Evolutionary conservation across 2,329 filamentous ascomycete genomes (phyloP), one percentile per base, ranked within the genome.

Genomic region (Geoglossum cookeanum): DNA sequence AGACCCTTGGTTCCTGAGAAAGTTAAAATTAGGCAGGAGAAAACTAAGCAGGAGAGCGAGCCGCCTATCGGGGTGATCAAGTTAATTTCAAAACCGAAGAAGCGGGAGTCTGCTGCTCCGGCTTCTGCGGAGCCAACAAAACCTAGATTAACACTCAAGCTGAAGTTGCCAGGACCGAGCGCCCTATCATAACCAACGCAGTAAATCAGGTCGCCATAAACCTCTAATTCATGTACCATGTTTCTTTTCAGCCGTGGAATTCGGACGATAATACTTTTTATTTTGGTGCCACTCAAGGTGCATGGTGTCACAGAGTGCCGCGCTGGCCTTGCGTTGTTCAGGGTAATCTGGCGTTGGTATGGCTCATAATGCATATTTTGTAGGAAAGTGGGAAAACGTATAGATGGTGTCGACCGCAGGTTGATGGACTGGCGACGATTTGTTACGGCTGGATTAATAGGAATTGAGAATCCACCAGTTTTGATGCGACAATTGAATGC

Each of bases 11-110:
- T 6, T n/a, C 22, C 30, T 37, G 33, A 53, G 29, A 30, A 32
- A 3, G 33, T 35, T 8, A 33, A 32, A 22, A 22, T 22, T 13
- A 53, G 37, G 37, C 58, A 47, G 11, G 56, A 45, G 27, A 6
- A 27, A n/a, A 15, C 2, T 5, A 52, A 52, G 33, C 58, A 45
- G 11, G 57, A 47, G 17, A 3, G n/a, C 22, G 54, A 55, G 9
- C 32, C 33, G 7, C 15, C 29, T 17, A n/a, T 35, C 4, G 29
- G 35, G 8, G 13, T 47, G 3, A 44, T 68, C 67, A 39, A 70
- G 17, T 58, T 72, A 58, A 71, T 68, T 15, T 70, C 72, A 62
- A 72, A 72, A 60, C 65, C 70, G 57, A 66, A 68, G 57, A 72
- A 72, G 59, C 62, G 65, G 22, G 61, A 58, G 33, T 45, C 62